Evolutionary conservation across 345 rosid species (phyloP), one percentile per base, ranked within the genome.

Genomic region (Erucastrum elatum): DNA sequence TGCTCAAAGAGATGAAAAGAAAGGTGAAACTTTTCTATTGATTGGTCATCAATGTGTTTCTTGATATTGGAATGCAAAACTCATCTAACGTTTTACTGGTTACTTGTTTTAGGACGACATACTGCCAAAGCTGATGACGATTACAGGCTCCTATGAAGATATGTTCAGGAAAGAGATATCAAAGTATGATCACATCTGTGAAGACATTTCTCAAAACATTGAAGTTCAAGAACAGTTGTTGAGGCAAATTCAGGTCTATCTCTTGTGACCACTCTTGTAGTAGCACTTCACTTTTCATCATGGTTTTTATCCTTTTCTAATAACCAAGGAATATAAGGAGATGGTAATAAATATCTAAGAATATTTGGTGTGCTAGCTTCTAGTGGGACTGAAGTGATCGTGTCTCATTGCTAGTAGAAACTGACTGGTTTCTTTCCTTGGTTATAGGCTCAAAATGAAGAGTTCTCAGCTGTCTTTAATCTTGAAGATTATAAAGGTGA

Each of bases 1-100:
- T 95, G 97, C 97, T 93, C 51, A 95, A 87, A 84, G 99, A 95
- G 81, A 95, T 95, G 99, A 93, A 93, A 86, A 90, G 97, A 87
- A 95, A 93, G 89, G 99, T 95, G 17, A 64, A 9, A 35, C 8
- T 25, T 44, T 63, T 75, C 62, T 73, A 75, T 26, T 71, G 41
- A 60, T 25, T 70, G 34, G 13, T 59, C 64, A 70, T 71, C 59
- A 31, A 21, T 59, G n/a, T 66, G 59, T 67, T 69, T 76, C 73
- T 41, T 80, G 8, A 7, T 25, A 76, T 8, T 66, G 37, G 66
- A 41, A 34, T 59, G 71, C 62, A 51, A 70, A 39, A 72, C 70
- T 78, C 44, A 68, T 62, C 63, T n/a, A 65, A 63, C 56, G 21
- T 76, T 71, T 59, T 46, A 17, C 62, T 51, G 21, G 63, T 72